Percentiles rank a stretch among this genome's conserved stretches.
These are phyloP conservation scores for Leptographium galeiforme DNA, from an alignment of 2,329 filamentous ascomycete species.

Conservation along the genomic window DNA sequence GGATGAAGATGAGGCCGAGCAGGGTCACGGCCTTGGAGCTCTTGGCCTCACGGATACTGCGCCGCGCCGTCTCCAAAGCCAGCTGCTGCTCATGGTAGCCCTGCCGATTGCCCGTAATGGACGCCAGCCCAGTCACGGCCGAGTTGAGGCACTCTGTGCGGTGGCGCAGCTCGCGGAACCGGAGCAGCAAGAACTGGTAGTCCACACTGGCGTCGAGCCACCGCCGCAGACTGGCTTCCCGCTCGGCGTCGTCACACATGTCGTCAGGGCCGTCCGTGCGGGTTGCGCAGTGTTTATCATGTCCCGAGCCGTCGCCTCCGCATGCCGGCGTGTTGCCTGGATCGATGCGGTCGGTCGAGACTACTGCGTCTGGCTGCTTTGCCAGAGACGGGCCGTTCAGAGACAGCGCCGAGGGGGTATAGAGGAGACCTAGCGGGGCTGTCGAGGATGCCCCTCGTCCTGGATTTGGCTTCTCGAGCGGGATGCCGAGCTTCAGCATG, in stretches of 20 bases:
- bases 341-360: neutral
- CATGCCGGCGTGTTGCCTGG: neutral
- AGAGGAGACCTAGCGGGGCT: neutral
- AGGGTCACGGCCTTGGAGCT: conserved; percentile 14
- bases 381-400: neutral
- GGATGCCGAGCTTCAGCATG: conserved; percentile 15
- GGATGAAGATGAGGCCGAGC: conserved; percentile 14
- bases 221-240: neutral
- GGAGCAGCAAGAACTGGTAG: conserved; percentile 13
- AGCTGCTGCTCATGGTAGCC: conserved; percentile 13
- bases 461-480: conserved; percentile 8
- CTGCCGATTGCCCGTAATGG: conserved; percentile 15
- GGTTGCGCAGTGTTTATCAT: too few relatives aligned
- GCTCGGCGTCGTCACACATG: neutral
- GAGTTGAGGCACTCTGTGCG: conserved; percentile 13
- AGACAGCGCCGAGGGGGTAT: neutral
- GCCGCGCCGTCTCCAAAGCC: conserved; percentile 5
- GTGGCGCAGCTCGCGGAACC: conserved; percentile 13
- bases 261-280: neutral
- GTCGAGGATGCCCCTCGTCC: neutral
- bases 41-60: conserved; percentile 14
- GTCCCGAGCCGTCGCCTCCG: neutral
- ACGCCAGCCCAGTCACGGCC: conserved; percentile 13
- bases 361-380: neutral
- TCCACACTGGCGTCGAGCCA: conserved; percentile 11